Conservation (phyloP, 108 stramenopile species). For the Cyclostephanos tholiformis region DNA sequence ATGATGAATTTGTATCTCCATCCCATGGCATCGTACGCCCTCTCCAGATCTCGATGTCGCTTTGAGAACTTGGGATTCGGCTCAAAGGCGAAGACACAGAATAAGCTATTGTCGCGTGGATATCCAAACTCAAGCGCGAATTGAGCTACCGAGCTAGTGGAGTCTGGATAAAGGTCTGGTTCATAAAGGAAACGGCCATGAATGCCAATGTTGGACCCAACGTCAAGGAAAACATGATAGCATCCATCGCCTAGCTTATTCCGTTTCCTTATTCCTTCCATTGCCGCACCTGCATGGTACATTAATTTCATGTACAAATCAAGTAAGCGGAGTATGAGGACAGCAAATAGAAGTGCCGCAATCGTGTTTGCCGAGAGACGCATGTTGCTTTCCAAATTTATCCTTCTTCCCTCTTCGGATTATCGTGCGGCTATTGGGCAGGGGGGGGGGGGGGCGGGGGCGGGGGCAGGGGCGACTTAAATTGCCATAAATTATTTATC, state of each 20-base stretch:
- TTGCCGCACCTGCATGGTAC: too few species aligned
- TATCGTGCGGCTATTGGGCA: too few species aligned
- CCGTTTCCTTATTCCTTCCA: too few species aligned
- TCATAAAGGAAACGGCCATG: conserved; percentile 41
- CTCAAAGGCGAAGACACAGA: conserved; percentile 45
- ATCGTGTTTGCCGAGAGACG: too few species aligned
- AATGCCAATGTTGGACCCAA: conserved; percentile 43
- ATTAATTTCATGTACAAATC: too few species aligned
- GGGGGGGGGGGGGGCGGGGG: too few species aligned
- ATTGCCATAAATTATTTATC: too few species aligned
- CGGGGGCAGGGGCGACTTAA: too few species aligned
- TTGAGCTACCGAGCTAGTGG: background rate
- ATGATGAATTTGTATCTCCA: conserved; percentile 27
- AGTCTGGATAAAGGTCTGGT: conserved; percentile 30
- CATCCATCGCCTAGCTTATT: conserved; percentile 38
- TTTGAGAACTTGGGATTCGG: conserved; percentile 28
- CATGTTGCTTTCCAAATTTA: too few species aligned
- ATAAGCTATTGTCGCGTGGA: conserved; percentile 16
- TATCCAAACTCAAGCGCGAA: background rate
- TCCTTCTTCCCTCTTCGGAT: too few species aligned
- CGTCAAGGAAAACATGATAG: conserved; percentile 41
- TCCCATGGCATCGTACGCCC: conserved; percentile 32
- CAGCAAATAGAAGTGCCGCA: too few species aligned
- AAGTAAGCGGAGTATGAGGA: too few species aligned
- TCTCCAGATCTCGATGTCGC: conserved; percentile 10